A percentile compares a stretch with the other conserved stretches of the same genome.
Evolutionary conservation across 148 eudicot genomes (phyloP).

Genomic region (Nepenthes mirabilis): DNA sequence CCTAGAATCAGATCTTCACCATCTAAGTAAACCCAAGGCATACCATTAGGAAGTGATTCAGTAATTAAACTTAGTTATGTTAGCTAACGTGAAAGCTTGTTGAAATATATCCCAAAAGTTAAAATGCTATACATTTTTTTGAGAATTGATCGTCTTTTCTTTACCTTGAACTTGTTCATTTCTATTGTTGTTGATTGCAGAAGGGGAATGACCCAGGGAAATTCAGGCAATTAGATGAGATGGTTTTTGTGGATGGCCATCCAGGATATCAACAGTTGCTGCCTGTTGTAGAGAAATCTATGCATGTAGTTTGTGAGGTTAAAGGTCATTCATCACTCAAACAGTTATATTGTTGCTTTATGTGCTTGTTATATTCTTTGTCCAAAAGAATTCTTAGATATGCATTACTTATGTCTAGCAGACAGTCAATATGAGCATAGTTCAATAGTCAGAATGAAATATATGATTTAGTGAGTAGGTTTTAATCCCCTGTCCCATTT

Average conservation of each 20-base stretch:
- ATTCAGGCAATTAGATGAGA: conserved; percentile 91
- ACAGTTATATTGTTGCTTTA: neutral
- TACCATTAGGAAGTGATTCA: too few relatives aligned
- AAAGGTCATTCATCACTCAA: conserved; percentile 38
- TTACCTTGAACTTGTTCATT: neutral
- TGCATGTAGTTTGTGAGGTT: conserved; percentile 79
- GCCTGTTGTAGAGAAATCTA: conserved; percentile 52
- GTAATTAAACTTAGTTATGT: too few relatives aligned
- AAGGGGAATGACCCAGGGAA: conserved; percentile 83
- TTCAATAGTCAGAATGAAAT: too few relatives aligned
- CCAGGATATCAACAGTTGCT: conserved; percentile 67
- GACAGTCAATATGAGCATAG: too few relatives aligned
- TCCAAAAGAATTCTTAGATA: too few relatives aligned
- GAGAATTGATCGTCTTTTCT: neutral
- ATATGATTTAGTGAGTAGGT: too few relatives aligned
- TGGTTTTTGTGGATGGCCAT: conserved; percentile 56
- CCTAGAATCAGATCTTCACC: too few relatives aligned
- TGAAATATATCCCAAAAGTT: neutral
- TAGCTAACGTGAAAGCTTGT: too few relatives aligned
- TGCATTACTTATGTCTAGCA: too few relatives aligned
- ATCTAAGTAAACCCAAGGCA: too few relatives aligned
- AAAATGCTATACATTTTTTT: neutral
- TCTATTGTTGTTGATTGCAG: conserved; percentile 26
- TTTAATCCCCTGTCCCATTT: too few relatives aligned
- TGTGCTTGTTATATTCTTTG: neutral